Evolutionary conservation across 495 filamentous ascomycete species (phyloP).

Genomic region (Letharia columbiana): DNA sequence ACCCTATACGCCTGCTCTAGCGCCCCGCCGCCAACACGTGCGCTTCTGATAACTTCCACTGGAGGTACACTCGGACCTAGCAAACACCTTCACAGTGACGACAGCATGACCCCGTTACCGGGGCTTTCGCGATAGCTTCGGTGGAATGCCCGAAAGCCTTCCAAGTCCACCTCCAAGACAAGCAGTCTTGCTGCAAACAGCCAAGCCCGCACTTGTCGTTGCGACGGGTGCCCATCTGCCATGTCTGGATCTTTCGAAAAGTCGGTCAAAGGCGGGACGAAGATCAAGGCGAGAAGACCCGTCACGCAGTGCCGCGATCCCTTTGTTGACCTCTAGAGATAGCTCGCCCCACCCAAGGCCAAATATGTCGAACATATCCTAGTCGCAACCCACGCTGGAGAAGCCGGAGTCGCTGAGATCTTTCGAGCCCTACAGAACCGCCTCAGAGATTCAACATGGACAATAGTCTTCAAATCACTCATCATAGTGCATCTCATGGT

Average conservation of each 20-base stretch:
- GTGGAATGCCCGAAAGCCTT: background rate
- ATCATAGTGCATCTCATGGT: conserved; percentile 98
- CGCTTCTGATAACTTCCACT: background rate
- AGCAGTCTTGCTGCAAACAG: background rate
- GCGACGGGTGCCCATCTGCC: conserved; percentile 4
- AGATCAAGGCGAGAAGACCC: conserved; percentile 65
- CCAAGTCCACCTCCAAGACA: background rate
- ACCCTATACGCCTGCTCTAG: background rate
- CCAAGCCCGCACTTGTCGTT: background rate
- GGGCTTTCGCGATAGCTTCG: conserved; percentile 9
- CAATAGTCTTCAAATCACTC: conserved; percentile 87
- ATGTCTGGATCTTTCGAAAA: conserved; percentile 86
- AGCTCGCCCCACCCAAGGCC: conserved; percentile 94
- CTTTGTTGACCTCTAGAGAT: conserved; percentile 22
- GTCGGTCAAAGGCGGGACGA: conserved; percentile 86
- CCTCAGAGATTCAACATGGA: conserved; percentile 94
- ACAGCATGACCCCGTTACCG: conserved; percentile 13
- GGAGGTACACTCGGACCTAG: background rate
- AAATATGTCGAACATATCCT: conserved; percentile 99
- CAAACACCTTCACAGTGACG: background rate
- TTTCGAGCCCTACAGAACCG: conserved; percentile 84
- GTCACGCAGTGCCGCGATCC: background rate
- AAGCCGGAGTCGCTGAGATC: conserved; percentile 91
- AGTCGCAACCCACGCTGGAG: conserved; percentile 87
- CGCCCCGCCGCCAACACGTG: background rate